Conservation (phyloP, 345 rosid species). For the Microthlaspi erraticum region DNA sequence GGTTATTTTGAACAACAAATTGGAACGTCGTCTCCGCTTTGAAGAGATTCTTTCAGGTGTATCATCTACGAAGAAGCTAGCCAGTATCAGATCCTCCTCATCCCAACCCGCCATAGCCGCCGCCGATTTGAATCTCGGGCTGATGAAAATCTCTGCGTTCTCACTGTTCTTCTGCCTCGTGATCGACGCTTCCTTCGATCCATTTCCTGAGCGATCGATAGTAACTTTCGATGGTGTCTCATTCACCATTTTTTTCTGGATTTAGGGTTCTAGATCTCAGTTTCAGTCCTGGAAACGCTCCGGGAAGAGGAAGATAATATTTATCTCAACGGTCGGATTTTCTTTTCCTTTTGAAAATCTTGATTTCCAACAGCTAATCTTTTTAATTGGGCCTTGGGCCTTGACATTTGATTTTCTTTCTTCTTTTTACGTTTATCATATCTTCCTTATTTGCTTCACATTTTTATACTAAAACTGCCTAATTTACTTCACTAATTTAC, state of each 20-base stretch:
- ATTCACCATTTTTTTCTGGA: constrained; percentile 48
- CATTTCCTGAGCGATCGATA: constrained; percentile 31
- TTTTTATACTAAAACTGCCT: not conserved
- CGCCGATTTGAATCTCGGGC: constrained; percentile 84
- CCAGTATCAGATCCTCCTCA: constrained; percentile 76
- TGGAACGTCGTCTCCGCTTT: constrained; percentile 67
- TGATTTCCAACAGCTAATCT: constrained; percentile 2
- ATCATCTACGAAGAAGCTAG: constrained; percentile 82
- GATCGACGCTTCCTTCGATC: constrained; percentile 39
- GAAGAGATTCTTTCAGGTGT: constrained; percentile 70
- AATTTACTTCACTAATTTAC: not conserved
- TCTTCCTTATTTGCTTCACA: not conserved
- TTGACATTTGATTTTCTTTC: not conserved
- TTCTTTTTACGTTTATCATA: not conserved
- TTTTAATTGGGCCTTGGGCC: constrained; percentile 35
- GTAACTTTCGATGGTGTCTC: constrained; percentile 34
- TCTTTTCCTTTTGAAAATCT: constrained; percentile 10
- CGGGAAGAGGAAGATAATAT: constrained; percentile 2
- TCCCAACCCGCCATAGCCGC: constrained; percentile 99
- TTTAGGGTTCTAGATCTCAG: constrained; percentile 20
- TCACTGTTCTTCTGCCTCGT: constrained; percentile 38
- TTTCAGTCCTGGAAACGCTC: constrained; percentile 22
- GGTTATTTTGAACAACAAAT: constrained; percentile 61
- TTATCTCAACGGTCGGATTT: constrained; percentile 51
- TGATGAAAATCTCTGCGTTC: constrained; percentile 53